Percentiles rank a stretch among this genome's conserved stretches.
Evolutionary conservation across 2,329 filamentous ascomycete species (phyloP).

Genomic region (Emydomyces testavorans): DNA sequence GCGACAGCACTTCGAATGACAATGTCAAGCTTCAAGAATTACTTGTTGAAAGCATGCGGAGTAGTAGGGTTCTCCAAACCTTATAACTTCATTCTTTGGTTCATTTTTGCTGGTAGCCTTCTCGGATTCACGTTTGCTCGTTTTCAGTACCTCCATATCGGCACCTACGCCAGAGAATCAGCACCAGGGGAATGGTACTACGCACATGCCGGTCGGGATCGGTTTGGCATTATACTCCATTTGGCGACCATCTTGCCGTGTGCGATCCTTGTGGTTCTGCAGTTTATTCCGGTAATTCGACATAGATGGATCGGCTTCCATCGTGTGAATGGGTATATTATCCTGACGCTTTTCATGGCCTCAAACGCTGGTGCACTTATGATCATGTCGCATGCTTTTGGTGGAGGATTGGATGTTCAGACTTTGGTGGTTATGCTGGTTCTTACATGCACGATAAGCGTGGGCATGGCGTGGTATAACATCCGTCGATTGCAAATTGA

Average conservation of each 20-base stretch:
- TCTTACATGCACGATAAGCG: slow-evolving; percentile 10
- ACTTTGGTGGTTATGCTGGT: slow-evolving; percentile 22
- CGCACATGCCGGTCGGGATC: slow-evolving; percentile 23
- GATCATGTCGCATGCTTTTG: slow-evolving; percentile 42
- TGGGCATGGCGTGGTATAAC: slow-evolving; percentile 43
- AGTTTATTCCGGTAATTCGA: slow-evolving; percentile 36
- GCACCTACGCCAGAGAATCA: slow-evolving; percentile 19
- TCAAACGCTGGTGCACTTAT: slow-evolving; percentile 43
- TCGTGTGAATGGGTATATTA: slow-evolving; percentile 49
- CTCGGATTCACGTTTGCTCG: slow-evolving; percentile 41
- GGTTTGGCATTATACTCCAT: slow-evolving; percentile 36
- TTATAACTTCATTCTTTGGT: slow-evolving; percentile 13
- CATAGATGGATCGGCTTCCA: slow-evolving; percentile 45
- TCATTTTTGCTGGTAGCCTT: slow-evolving; percentile 39
- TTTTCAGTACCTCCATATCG: slow-evolving; percentile 40
- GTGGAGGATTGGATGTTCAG: slow-evolving; percentile 45
- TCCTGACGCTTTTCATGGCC: slow-evolving; percentile 40
- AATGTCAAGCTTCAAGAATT: neutral
- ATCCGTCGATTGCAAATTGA: slow-evolving; percentile 52
- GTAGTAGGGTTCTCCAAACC: slow-evolving; percentile 2
- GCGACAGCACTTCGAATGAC: neutral
- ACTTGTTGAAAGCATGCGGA: neutral
- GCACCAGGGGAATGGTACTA: slow-evolving; percentile 38
- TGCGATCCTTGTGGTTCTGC: slow-evolving; percentile 30
- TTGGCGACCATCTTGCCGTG: slow-evolving; percentile 27